Conservation (phyloP, 495 filamentous ascomycete species). For the Jackrogersella multiformis region DNA sequence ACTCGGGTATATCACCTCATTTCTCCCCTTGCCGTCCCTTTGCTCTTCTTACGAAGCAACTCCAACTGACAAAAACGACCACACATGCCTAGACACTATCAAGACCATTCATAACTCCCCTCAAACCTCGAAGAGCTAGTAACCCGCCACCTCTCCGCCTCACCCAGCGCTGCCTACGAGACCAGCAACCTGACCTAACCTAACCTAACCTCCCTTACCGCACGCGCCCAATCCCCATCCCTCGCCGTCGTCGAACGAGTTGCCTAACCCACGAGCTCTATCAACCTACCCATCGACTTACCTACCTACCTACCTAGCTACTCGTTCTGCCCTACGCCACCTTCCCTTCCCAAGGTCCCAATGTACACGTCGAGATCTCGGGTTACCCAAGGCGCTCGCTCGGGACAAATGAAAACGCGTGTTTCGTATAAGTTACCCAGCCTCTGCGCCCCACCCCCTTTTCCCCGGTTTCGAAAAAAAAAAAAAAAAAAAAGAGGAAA, state of each 20-base stretch:
- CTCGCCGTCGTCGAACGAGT: neutral
- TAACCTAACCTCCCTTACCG: slow-evolving; percentile 3
- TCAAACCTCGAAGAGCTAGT: neutral
- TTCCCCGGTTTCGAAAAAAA: neutral
- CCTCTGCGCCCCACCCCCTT: slow-evolving; percentile 5
- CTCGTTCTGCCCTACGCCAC: no score
- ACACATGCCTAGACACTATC: neutral
- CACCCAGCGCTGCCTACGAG: neutral
- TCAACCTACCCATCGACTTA: neutral
- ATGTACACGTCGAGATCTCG: no score
- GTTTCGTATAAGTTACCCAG: slow-evolving; percentile 11
- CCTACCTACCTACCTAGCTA: neutral
- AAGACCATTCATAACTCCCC: neutral
- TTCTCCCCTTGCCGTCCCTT: neutral
- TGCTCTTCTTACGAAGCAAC: neutral
- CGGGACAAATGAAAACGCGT: neutral
- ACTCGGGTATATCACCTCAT: neutral
- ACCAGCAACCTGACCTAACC: no score
- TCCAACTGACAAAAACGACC: neutral
- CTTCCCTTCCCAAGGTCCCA: no score
- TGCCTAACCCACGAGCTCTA: neutral
- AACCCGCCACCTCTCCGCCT: neutral
- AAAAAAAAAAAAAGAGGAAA: neutral
- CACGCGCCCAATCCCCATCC: neutral
- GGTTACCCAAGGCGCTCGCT: neutral